Evolutionary conservation across 192 early-diverging fungal genomes (phyloP).

Genomic region (Podila verticillata): DNA sequence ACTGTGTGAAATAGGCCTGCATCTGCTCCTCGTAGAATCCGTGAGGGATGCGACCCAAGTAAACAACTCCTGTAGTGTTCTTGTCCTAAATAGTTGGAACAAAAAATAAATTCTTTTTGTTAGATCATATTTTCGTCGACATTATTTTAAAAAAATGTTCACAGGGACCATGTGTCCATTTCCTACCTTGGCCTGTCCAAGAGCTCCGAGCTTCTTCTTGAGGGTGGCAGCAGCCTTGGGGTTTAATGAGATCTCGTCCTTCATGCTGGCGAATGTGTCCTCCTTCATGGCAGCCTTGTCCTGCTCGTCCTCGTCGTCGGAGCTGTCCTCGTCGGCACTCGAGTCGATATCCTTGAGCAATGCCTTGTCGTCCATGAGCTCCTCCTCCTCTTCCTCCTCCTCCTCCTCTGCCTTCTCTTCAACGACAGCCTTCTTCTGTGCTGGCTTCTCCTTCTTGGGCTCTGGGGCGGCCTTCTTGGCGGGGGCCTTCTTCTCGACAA

Average conservation of each 20-base stretch:
- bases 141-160: too few species aligned
- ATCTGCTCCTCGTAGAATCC: constrained; percentile 97
- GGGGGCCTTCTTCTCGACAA: constrained; percentile 14
- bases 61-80: constrained; percentile 76
- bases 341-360: constrained; percentile 54
- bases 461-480: constrained; percentile 19
- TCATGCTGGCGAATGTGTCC: constrained; percentile 51
- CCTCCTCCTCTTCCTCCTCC: constrained; percentile 43
- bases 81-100: constrained; percentile 10
- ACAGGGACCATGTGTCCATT: not conserved
- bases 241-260: constrained; percentile 51
- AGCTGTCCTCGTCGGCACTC: constrained; percentile 45
- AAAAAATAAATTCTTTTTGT: too few species aligned
- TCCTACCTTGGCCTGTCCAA: constrained; percentile 35
- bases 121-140: too few species aligned
- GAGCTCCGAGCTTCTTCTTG: constrained; percentile 35
- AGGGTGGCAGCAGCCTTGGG: constrained; percentile 39
- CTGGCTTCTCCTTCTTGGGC: constrained; percentile 30
- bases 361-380: constrained; percentile 55
- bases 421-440: constrained; percentile 29
- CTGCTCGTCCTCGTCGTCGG: constrained; percentile 40
- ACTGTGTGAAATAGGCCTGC: constrained; percentile 91
- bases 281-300: constrained; percentile 48
- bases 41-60: constrained; percentile 92
- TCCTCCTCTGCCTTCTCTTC: constrained; percentile 54